Conservation (phyloP, 768 basidiomycete genomes). For the Collybiopsis confluens region DNA sequence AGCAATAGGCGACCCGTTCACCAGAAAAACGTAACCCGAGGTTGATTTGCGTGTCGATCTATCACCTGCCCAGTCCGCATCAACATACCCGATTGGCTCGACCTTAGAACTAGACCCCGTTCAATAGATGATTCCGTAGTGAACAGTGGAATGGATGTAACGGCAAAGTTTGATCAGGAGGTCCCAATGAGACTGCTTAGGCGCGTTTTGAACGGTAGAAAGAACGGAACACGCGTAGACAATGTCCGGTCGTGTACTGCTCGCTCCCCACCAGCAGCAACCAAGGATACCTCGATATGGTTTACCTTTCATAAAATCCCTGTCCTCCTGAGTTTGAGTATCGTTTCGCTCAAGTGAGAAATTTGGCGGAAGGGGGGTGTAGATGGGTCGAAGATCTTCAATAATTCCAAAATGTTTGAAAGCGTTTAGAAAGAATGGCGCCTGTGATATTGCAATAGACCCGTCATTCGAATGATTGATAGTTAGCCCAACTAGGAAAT, state of each 20-base stretch:
- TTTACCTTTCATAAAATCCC: too few relatives aligned
- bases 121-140: background rate
- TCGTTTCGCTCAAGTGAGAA: too few relatives aligned
- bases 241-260: background rate
- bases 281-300: background rate
- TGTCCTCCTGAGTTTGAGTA: too few relatives aligned
- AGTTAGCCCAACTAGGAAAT: background rate
- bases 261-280: background rate
- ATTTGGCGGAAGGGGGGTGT: too few relatives aligned
- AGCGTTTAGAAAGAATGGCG: background rate
- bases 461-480: background rate
- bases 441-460: background rate
- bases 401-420: too few relatives aligned
- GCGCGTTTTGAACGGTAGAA: background rate
- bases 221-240: background rate
- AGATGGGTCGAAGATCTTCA: too few relatives aligned
- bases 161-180: background rate
- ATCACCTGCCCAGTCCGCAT: conserved; percentile 29
- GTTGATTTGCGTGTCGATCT: conserved; percentile 15
- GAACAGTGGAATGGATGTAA: background rate
- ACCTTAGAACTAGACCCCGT: background rate
- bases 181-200: background rate
- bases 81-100: conserved; percentile 18
- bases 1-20: conserved; percentile 13
- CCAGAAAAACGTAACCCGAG: conserved; percentile 17